Base-by-base conservation (phyloP, 352 stramenopile genomes). In the Blastocystis hominis region DNA sequence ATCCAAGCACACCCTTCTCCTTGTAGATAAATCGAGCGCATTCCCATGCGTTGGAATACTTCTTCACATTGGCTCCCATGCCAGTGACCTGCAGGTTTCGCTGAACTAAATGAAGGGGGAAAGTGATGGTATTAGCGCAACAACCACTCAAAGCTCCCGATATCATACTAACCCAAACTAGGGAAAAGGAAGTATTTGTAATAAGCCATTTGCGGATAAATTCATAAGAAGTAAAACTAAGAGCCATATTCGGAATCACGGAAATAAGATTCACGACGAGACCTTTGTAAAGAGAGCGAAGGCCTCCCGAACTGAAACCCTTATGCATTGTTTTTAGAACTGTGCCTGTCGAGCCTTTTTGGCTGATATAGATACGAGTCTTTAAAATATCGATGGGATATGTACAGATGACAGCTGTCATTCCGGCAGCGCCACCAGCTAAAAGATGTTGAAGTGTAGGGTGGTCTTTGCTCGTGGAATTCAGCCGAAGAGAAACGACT, bases 141-240 rank as follows among this genome's bases (percentile, higher is more conserved):
- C 59, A 72, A 3, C 76, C 63, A 47, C 76, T 86, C 15, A 72
- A 50, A 54, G 63, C 63, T 47, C 76, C 76, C 20, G 59, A 86
- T 9, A 86, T 42, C 63, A 86, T 86, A 44, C 76, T 76, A 15
- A 76, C 59, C 63, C 59, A 76, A 38, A 72, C 38, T 10, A 86
- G 30, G n/a, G 76, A 55, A n/a, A 86, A 34, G 7, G 59, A 76
- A 20, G 76, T 86, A 44, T 86, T 36, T 24, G 38, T 68, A 13
- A 36, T 38, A 38, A 86, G 63, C 59, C 59, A 86, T 44, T 86
- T 76, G 13, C 76, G 76, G n/a, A 76, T 61, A 9, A 77, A 86
- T n/a, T 86, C 76, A 70, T 86, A 86, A 9, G 76, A 86, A 53
- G 76, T 86, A 61, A 86, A 86, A 70, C 63, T 86, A 34, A 86